These are phyloP conservation scores for Elsinoe perseae DNA, from an alignment of 2,329 filamentous ascomycete genomes.

Conservation along the genomic window DNA sequence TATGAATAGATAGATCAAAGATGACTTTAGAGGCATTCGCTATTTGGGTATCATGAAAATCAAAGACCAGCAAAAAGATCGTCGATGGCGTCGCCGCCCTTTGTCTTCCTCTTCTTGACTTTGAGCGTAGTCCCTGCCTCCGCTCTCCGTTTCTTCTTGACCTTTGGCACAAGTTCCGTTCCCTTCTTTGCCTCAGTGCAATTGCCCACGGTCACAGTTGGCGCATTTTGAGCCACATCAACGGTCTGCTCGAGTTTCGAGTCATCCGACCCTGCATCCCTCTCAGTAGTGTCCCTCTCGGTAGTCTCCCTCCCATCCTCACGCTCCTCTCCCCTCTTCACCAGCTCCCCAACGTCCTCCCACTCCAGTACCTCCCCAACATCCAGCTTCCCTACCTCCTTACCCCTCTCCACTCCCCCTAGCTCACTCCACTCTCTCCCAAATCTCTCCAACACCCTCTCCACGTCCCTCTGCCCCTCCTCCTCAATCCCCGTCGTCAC, in stretches of 20 bases:
- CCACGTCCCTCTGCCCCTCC: slow-evolving; percentile 35
- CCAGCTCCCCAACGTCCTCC: slow-evolving; percentile 28
- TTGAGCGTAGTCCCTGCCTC: slow-evolving; percentile 3
- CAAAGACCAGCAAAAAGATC: slow-evolving; percentile 58
- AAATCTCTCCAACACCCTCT: slow-evolving; percentile 37
- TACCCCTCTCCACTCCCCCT: slow-evolving; percentile 27
- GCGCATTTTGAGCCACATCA: too few relatives aligned
- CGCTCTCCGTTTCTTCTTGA: slow-evolving; percentile 19
- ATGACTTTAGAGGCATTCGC: not conserved
- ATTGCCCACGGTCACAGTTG: too few relatives aligned
- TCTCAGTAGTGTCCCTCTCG: not conserved
- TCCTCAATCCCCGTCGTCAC: slow-evolving; percentile 37
- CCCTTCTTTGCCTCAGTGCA: too few relatives aligned
- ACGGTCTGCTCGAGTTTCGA: too few relatives aligned
- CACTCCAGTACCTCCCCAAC: not conserved
- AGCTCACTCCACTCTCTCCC: slow-evolving; percentile 34
- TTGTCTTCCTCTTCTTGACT: slow-evolving; percentile 44
- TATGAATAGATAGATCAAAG: not conserved
- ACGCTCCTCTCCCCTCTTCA: slow-evolving; percentile 24
- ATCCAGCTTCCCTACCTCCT: slow-evolving; percentile 24
- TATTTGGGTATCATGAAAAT: slow-evolving; percentile 18
- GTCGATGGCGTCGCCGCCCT: slow-evolving; percentile 60
- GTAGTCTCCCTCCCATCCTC: not conserved
- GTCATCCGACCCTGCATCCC: not conserved
- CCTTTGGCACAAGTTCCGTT: slow-evolving; percentile 19